Conservation (phyloP, 75 land plant species). For the Picea glauca region DNA sequence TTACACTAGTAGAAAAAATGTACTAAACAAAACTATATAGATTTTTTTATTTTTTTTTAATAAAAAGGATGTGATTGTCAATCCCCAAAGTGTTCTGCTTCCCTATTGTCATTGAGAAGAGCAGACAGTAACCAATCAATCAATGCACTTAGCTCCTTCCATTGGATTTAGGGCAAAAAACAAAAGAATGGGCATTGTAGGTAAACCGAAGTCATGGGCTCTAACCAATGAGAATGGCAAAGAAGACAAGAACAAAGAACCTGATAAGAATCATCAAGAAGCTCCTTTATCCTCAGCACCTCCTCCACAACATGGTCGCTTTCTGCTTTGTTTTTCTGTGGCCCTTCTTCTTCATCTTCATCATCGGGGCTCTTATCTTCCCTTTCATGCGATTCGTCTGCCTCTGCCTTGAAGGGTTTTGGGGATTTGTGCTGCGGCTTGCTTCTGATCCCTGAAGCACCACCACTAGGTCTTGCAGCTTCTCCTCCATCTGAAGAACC, state of each 20-base stretch:
- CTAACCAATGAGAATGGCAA: not conserved
- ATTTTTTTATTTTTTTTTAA: too few species aligned
- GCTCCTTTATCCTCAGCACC: slow-evolving; percentile 43
- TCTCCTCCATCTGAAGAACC: not conserved
- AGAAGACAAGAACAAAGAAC: slow-evolving; percentile 13
- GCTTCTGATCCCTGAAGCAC: not conserved
- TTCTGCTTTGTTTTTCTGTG: not conserved
- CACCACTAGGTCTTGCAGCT: not conserved
- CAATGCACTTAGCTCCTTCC: not conserved
- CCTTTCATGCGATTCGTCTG: not conserved
- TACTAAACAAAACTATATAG: too few species aligned
- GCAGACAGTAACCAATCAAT: not conserved
- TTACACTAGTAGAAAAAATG: too few species aligned
- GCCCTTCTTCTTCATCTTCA: slow-evolving; percentile 2
- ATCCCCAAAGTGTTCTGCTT: not conserved
- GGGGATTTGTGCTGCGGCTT: not conserved
- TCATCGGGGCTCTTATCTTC: slow-evolving; percentile 11
- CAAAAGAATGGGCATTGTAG: too few species aligned
- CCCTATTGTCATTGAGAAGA: not conserved
- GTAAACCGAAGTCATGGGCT: not conserved
- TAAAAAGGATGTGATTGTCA: not conserved
- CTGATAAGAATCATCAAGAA: slow-evolving; percentile 52
- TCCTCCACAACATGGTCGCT: slow-evolving; percentile 26
- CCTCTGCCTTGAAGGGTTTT: not conserved
- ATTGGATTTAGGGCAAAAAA: not conserved